Evolutionary conservation across 1,139 yeast species (phyloP).

Genomic region (Candida sp.): DNA sequence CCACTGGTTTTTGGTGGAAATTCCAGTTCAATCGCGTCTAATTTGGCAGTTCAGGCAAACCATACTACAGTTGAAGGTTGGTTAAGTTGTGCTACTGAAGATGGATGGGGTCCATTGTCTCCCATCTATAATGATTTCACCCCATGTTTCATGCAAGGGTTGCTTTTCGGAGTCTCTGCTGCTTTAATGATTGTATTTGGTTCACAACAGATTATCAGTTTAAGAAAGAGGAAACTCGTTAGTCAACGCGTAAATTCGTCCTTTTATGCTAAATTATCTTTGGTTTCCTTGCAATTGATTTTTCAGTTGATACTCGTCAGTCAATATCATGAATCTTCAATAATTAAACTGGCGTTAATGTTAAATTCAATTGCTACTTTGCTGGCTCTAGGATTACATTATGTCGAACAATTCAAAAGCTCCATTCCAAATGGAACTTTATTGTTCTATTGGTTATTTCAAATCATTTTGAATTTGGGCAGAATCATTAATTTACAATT

Average conservation of each 20-base stretch:
- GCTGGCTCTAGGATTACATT: conserved; percentile 58
- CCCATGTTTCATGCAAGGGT: conserved; percentile 80
- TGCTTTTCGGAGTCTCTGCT: conserved; percentile 50
- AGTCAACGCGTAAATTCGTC: conserved; percentile 38
- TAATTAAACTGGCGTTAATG: conserved; percentile 40
- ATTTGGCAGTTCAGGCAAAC: no score
- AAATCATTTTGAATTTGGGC: conserved; percentile 36
- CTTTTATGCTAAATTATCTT: conserved; percentile 39
- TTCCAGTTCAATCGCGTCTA: not conserved
- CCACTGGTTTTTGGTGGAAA: not conserved
- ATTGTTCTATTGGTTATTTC: conserved; percentile 74
- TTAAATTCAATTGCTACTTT: conserved; percentile 39
- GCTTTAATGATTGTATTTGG: conserved; percentile 56
- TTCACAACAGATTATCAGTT: conserved; percentile 33
- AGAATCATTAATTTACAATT: conserved; percentile 45
- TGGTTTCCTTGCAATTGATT: conserved; percentile 39
- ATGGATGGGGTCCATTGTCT: conserved; percentile 79
- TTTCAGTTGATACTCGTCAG: conserved; percentile 23
- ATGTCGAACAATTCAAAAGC: conserved; percentile 67
- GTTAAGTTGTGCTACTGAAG: conserved; percentile 20
- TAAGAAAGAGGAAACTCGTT: conserved; percentile 26
- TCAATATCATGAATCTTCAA: conserved; percentile 29
- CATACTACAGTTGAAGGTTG: conserved; percentile 2
- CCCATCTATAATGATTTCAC: conserved; percentile 61
- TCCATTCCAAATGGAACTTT: conserved; percentile 66